Evolutionary conservation across 805 yeast species (phyloP), one percentile per base, ranked within the genome.

Genomic region (Kazachstania bromeliacearum): DNA sequence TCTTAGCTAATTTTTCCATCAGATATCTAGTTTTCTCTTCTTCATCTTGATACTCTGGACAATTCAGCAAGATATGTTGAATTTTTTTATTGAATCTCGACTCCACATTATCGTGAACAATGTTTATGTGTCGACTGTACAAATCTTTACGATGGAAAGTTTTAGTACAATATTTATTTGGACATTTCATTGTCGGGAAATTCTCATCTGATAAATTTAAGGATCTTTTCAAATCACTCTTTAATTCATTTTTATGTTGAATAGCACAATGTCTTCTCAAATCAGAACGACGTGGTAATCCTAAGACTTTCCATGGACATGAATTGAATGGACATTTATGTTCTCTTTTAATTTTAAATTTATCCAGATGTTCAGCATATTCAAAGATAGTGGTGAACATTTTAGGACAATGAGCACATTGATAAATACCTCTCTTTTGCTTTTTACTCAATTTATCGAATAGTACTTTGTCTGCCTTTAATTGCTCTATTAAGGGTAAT

Each of bases 81-180:
- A 60, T 33, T 24, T 66, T 47, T 40, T 48, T 63, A 43, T 67
- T 68, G 47, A 67, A 67, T 15, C 71, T 43, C 15, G 69, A 63
- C 4, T 54, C 46, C 5, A 47, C 46, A 35, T 66, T 65, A 16
- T 56, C 46, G 47, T 75, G 79, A 10, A 72, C 77, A 40, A 74
- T 57, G 34, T 64, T 64, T 20, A 61, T 61, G 46, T 76, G 83
- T 43, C 81, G 62, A 29, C 61, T 64, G 38, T 68, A 60, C 1
- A 79, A 69, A 49, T 76, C 81, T 36, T 64, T 66, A 34, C 81
- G 57, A 41, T 67, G 66, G 46, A 75, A 75, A 6, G 46, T 48
- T 42, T 69, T 71, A 7, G 63, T 66, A 45, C 82, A 76, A 34
- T 49, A 48, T 3, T 50, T 46, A 31, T 54, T 46, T 0, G 56